phyloP scores from a whole-genome alignment of 1,284 basidiomycete genomes.

The Wolfiporia cocos region DNA sequence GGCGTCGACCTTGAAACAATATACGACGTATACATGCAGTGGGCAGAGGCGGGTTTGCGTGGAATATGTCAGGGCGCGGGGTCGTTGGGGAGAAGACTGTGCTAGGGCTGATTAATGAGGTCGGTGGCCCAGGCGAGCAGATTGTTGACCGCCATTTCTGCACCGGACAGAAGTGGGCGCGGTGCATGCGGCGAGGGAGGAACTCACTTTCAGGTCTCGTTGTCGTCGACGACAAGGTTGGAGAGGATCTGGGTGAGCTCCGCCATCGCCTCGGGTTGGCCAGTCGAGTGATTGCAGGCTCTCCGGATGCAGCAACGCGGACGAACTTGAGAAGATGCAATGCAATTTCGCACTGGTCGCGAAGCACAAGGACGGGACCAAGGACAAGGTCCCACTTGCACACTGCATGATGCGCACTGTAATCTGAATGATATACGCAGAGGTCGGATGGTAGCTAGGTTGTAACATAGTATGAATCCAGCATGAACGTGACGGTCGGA shows the following conservation, averaged over 20 bases:
- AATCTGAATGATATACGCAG: too few species aligned
- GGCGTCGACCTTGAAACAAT: slow-evolving; percentile 49
- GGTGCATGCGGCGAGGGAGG: slow-evolving; percentile 1
- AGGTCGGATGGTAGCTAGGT: too few species aligned
- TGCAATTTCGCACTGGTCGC: background rate
- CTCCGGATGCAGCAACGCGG: too few species aligned
- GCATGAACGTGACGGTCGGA: too few species aligned
- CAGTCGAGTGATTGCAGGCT: slow-evolving; percentile 43
- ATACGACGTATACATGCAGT: slow-evolving; percentile 56
- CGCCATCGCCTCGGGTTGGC: slow-evolving; percentile 56
- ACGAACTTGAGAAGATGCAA: too few species aligned
- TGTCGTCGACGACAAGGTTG: slow-evolving; percentile 77
- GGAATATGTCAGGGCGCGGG: too few species aligned
- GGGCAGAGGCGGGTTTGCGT: slow-evolving; percentile 53
- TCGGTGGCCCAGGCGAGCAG: slow-evolving; percentile 69
- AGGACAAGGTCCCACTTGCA: background rate
- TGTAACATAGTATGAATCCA: too few species aligned
- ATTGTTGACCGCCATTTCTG: slow-evolving; percentile 74
- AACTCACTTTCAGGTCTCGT: slow-evolving; percentile 66
- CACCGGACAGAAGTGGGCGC: slow-evolving; percentile 34
- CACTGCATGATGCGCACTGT: too few species aligned
- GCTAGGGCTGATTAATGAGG: slow-evolving; percentile 65
- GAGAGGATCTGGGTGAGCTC: slow-evolving; percentile 78
- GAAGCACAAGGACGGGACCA: background rate
- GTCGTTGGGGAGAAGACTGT: too few species aligned